Base-by-base conservation (phyloP, 352 stramenopile genomes). In the Phytophthora fragariaefolia region DNA sequence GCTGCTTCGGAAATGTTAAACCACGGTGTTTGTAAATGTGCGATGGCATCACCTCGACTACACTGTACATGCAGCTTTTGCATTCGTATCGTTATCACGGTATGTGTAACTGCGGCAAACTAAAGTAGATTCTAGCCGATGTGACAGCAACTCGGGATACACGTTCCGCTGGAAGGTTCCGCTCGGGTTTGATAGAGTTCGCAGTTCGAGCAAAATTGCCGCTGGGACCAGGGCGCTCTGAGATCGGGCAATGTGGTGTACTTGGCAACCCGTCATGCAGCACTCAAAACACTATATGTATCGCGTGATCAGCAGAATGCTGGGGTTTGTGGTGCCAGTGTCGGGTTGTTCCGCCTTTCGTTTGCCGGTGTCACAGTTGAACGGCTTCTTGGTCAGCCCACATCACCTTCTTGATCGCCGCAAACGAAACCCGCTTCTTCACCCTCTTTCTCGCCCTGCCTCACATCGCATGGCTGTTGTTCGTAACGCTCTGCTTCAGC, bases 401-500 rank as follows among this genome's bases (percentile, higher is more conserved):
- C 34, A 12, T 18, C 43, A 43, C 13, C 7, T 47, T 20, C 34
- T 17, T 17, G 58, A 63, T 74, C 59, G 59, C 58, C 59, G 65
- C 63, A 65, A 74, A 77, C 38, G 57, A 77, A 63, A 69, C 57
- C 45, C 18, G 20, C 60, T 50, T 17, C 9, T 24, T 60, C 32
- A 38, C 49, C 47, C 52, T 57, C 40, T 62, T 66, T 66, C 57
- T 62, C 66, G 58, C 47, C 58, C 46, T 56, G 30, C 51, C 45
- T 73, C 47, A 6, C 51, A 63, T 63, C 58, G 42, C 69, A 64
- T 59, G 48, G 38, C 42, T 64, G 48, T n/a, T 63, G 48, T 71
- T 77, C 63, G 63, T 76, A 76, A 73, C 63, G 63, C 36, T 58
- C 50, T 38, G 42, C 36, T 43, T 57, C 18, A 7, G 6, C 32